Percentiles rank a stretch among this genome's conserved stretches.
phyloP scores from a whole-genome alignment of 768 basidiomycete genomes.

The Lyophyllum atratum region DNA sequence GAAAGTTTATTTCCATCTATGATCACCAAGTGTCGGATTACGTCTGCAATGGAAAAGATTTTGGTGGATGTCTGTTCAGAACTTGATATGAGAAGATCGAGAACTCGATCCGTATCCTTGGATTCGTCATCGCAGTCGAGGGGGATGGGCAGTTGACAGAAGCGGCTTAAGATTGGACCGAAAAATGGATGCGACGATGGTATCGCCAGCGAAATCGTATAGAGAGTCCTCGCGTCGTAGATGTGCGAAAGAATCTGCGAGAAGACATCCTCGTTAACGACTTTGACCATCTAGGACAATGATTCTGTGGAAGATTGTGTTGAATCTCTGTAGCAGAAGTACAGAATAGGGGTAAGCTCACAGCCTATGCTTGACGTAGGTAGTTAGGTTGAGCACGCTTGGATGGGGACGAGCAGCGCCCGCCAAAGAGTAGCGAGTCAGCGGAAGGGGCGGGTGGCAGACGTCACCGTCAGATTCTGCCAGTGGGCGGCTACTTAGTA shows the following conservation, averaged over 20 bases:
- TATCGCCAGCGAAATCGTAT: conserved; percentile 6
- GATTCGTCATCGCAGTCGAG: conserved; percentile 6
- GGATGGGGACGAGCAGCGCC: too few relatives aligned
- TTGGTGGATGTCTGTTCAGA: not conserved
- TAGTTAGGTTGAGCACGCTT: too few relatives aligned
- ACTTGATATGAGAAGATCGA: too few relatives aligned
- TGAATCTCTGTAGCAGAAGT: not conserved
- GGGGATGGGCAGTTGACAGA: conserved; percentile 15
- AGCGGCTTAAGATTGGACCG: not conserved
- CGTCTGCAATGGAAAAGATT: not conserved
- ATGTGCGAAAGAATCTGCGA: conserved; percentile 14
- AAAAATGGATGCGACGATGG: conserved; percentile 8
- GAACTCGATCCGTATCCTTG: not conserved
- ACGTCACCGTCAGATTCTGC: too few relatives aligned
- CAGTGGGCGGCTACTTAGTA: too few relatives aligned
- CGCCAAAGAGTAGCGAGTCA: too few relatives aligned
- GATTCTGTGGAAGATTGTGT: not conserved
- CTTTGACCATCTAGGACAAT: not conserved
- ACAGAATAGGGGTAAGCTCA: not conserved
- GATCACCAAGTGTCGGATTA: not conserved
- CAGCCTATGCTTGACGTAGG: not conserved
- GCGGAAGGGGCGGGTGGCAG: too few relatives aligned
- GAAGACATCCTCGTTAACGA: conserved; percentile 16
- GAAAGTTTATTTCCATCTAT: not conserved
- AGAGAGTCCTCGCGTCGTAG: conserved; percentile 4